Base-by-base conservation (phyloP, 768 basidiomycete species). In the Chalciporus pseudorubinellus region DNA sequence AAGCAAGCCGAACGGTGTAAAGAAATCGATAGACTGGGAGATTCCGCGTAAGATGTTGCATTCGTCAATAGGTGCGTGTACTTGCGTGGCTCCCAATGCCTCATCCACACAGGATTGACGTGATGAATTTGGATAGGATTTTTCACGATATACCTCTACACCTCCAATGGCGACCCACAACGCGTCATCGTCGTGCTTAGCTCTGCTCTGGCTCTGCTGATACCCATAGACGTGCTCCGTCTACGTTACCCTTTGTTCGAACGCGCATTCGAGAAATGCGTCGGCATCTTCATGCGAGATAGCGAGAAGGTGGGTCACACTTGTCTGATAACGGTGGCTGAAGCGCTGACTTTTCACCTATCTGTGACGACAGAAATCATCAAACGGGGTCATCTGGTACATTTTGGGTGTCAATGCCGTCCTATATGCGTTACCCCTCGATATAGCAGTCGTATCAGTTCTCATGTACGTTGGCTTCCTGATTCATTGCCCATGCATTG, bases 211-310 rank as follows among this genome's bases (percentile, higher is more conserved):
- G 77, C 81, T 20, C 59, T 88, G 39, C 83, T 94, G 52, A 74
- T 81, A 39, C 82, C 85, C n/a, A 76, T 82, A 51, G 94, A 95
- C 69, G 59, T 88, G 38, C 70, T 95, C 28, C 82, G 94, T 22
- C 77, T 95, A 39, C 76, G 77, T 24, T 83, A 73, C 31, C 78
- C 82, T 3, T 47, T 72, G 0, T 87, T 95, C 59, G 90, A 81
- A 48, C 74, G 77, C 41, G 62, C 81, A 8, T 95, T 89, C 62
- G 92, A 95, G 65, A 72, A 74, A 16, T 70, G 70, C 34, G 69
- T 92, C 4, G 92, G 93, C 19, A 84, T 89, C 59, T 78, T 95
- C 44, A 95, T 95, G 94, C 81, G 94, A 10, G 91, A 95, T 56
- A 83, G 82, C 55, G 93, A 95, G 74, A 85, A 82, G 73, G 87